Evolutionary conservation across 805 yeast genomes (phyloP), one percentile per base, ranked within the genome.

Genomic region (Wickerhamiella sergipiensis): DNA sequence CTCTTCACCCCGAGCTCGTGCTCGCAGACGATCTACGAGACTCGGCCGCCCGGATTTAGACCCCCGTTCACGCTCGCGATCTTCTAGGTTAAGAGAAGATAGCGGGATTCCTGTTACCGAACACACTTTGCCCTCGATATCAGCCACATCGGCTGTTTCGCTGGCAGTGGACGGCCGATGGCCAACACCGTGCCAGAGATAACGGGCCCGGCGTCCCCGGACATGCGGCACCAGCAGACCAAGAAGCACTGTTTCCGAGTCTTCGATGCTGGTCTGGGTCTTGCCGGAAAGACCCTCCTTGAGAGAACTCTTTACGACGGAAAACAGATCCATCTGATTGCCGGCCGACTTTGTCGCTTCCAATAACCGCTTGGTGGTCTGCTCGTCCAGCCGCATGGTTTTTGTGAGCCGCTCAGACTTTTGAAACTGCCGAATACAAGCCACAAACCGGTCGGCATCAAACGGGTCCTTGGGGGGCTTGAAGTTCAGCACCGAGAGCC

Each of bases 391-490:
- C 53, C 72, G 73, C 53, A 78, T 64, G 22, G 75, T 74, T 52
- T 71, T 70, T 2, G 74, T 73, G 7, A 83, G 60, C 54, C 76
- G 74, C 55, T 73, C 71, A 53, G 80, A 83, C 61, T 79, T 85
- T 64, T 92, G 97, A 63, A 89, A 90, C 53, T 78, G 81, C 1
- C 79, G 78, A 23, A 92, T 74, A 6, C 87, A 77, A 2, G 74
- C 64, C 66, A 79, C 74, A 58, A 90, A 83, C 47, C 74, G 75
- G 49, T 80, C 83, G 48, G 79, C 80, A 54, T 85, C 90, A 61
- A 84, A 80, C 0, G 95, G 90, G 61, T 92, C 97, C 60, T 86
- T 84, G 17, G 80, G 92, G 59, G 72, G 85, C 59, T 67, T 75
- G 66, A 62, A 77, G 67, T 61, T 76, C 29, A 74, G 68, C 12